Percentiles rank a stretch among this genome's conserved stretches.
Evolutionary conservation across 495 filamentous ascomycete species (phyloP).

Genomic region (Penicillium paxilli): DNA sequence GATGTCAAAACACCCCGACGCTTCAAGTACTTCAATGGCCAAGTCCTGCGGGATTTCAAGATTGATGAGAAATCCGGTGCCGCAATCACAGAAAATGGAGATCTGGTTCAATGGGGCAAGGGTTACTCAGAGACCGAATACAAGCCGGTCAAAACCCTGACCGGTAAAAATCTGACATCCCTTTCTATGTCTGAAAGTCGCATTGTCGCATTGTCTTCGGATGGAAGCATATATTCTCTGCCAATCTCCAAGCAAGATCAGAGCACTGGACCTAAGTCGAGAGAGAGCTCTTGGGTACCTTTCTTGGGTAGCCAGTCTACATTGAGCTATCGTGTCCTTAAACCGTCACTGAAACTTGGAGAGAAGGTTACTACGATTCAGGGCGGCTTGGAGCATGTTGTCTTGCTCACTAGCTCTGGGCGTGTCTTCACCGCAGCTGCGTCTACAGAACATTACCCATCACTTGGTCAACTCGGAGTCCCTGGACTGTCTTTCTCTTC

Average conservation of each 20-base stretch:
- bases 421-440: constrained; percentile 84
- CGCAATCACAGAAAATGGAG: constrained; percentile 83
- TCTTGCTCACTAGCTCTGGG: constrained; percentile 82
- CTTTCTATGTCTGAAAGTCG: constrained; percentile 76
- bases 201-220: constrained; percentile 73
- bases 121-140: constrained; percentile 61
- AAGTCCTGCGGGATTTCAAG: constrained; percentile 84
- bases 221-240: constrained; percentile 83
- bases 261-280: constrained; percentile 55
- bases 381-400: constrained; percentile 78
- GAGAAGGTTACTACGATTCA: constrained; percentile 75
- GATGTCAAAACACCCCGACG: constrained; percentile 77
- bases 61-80: constrained; percentile 81
- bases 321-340: constrained; percentile 70
- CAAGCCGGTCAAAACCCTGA: constrained; percentile 69
- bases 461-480: constrained; percentile 82
- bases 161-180: constrained; percentile 75
- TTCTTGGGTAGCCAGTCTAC: constrained; percentile 61
- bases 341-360: constrained; percentile 66
- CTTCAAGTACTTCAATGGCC: constrained; percentile 81
- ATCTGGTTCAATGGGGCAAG: constrained; percentile 89
- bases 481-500: constrained; percentile 78
- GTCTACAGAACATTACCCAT: constrained; percentile 74
- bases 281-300: constrained; percentile 71
- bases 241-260: constrained; percentile 77